Base-by-base conservation (phyloP, 2,329 filamentous ascomycete genomes). In the Monilinia fructigena region DNA sequence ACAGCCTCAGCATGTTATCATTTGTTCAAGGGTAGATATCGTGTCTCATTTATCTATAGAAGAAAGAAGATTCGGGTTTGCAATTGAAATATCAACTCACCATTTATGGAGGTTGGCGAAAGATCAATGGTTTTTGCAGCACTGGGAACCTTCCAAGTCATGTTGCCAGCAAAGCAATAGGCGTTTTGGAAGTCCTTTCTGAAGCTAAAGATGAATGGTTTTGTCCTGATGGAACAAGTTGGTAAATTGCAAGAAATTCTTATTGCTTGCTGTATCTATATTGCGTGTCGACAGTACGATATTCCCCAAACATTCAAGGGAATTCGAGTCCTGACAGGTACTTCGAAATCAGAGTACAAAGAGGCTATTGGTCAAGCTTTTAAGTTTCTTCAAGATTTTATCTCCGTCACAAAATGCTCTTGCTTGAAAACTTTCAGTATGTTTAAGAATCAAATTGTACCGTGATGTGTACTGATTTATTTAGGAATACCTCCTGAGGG, bases 351-450 rank as follows among this genome's bases (percentile, higher is more conserved):
- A 28, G 26, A 28, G n/a, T n/a, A 20, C 23, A 3, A 11, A n/a
- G 38, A 45, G 55, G 23, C 35, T 26, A 16, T 26, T 40, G 7
- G 14, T 18, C 18, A 20, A 56, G 23, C 55, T 20, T 26, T 56
- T 6, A 8, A 18, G n/a, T 10, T 42, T 42, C n/a, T 56, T 42
- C 20, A 18, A 14, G 38, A 56, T 35, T 42, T 42, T 12, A 42
- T 16, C 4, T 2, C 10, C 26, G 35, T 40, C 7, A 56, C 38
- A 6, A 26, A 26, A 26, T 56, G 38, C 35, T 42, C 55, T 28
- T 56, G 55, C 38, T 56, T 56, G 6, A 42, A 35, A 16, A 23
- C n/a, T 5, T 56, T 56, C 38, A 42, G 55, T 56, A 56, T 28
- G 55, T 45, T 45, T 6, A 16, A 38, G 18, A 26, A 3, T 20